Evolutionary conservation across 2,329 filamentous ascomycete genomes (phyloP), one percentile per base, ranked within the genome.

Genomic region (Neofusicoccum laricinum): DNA sequence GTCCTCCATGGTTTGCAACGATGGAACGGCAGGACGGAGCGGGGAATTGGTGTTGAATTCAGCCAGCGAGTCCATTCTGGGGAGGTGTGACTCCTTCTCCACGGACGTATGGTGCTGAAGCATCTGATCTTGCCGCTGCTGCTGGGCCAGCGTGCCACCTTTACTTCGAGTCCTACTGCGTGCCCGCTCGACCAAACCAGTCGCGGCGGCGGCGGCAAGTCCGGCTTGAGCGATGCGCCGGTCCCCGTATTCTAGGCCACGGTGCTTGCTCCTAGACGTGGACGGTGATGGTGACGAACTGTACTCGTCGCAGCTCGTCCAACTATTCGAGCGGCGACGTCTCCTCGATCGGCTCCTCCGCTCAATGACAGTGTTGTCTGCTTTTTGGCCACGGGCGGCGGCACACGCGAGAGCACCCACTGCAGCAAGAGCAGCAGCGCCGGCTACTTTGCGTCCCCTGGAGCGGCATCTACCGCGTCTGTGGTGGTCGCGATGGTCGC

Each of bases 181-280:
- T 41, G 80, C 80, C 62, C 80, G 81, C 66, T 88, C 82, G 64
- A 85, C 81, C 36, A 89, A 77, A 15, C 85, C 86, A 38, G 85
- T 86, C 8, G 86, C 84, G 8, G 86, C 85, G 65, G 87, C 87
- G 68, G 83, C 85, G 19, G 85, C 86, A 61, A 87, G 77, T 66
- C 86, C 87, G 61, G 86, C 87, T 71, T 86, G 83, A 14, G 86
- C 86, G 68, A 86, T 85, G 65, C 84, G 82, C 59, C 83, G 82
- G 66, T 85, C 86, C 64, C 85, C 81, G 68, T 86, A 84, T 65
- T 82, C 74, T 1, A 80, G 77, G 64, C 80, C 76, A 40, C 73
- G 71, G 68, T 77, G 73, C n/a, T n/a, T n/a, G 70, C 72, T 82
- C 12, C 78, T 78, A 7, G 80, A 81, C 61, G 79, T 41, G 14